These are phyloP conservation scores for Paecilomyces sp. DNA, from an alignment of 2,329 filamentous ascomycete species.

Conservation along the genomic window DNA sequence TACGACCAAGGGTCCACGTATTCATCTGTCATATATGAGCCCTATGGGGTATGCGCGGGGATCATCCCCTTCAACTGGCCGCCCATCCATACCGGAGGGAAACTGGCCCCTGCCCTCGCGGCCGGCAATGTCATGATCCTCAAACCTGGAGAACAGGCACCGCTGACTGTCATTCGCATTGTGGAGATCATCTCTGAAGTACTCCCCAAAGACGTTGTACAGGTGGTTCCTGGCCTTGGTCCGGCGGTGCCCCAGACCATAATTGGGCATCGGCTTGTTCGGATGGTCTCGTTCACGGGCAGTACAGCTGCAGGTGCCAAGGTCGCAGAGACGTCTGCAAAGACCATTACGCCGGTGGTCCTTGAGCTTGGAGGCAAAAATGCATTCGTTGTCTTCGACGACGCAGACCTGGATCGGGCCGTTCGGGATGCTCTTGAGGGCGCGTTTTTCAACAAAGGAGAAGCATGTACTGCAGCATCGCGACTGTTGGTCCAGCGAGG, in stretches of 20 bases:
- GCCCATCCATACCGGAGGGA: constrained; percentile 13
- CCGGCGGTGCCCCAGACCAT: constrained; percentile 6
- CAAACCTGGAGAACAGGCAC: constrained; percentile 18
- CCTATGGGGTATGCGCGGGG: constrained; percentile 3
- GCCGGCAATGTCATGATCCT: constrained; percentile 20
- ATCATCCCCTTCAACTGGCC: constrained; percentile 16
- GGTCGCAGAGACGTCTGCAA: constrained; percentile 30
- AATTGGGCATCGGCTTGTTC: constrained; percentile 11
- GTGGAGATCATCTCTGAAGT: constrained; percentile 11
- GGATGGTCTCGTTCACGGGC: constrained; percentile 41
- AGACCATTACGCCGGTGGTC: constrained; percentile 39
- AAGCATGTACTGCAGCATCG: constrained; percentile 60
- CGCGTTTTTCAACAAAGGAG: constrained; percentile 56
- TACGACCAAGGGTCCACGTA: neutral
- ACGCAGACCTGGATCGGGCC: constrained; percentile 40
- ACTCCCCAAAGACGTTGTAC: constrained; percentile 8
- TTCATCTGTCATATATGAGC: constrained; percentile 1
- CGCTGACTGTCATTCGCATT: constrained; percentile 12
- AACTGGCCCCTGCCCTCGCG: constrained; percentile 17
- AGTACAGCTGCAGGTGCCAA: constrained; percentile 36
- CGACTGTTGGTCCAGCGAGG: constrained; percentile 53
- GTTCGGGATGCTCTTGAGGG: constrained; percentile 37
- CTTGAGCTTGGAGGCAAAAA: constrained; percentile 46
- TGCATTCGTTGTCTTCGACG: constrained; percentile 36
- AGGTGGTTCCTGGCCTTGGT: constrained; percentile 9